A percentile compares a stretch with the other conserved stretches of the same genome.
Evolutionary conservation across 176 grass and related monocot genomes (phyloP).

Genomic region (Oryza meyeriana): DNA sequence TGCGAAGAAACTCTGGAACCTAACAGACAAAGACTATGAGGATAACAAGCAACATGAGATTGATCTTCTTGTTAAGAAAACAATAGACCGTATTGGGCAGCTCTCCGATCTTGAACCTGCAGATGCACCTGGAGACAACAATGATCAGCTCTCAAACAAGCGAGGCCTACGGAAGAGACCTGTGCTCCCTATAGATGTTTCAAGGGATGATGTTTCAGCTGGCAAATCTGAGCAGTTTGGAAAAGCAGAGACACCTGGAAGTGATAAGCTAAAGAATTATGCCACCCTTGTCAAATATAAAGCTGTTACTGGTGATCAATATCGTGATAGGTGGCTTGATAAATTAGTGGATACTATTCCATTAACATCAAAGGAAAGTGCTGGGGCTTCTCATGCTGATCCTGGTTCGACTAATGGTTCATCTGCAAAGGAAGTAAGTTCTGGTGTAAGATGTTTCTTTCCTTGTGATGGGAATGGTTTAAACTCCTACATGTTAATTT

Average conservation of each 20-base stretch:
- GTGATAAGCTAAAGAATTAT: constrained; percentile 55
- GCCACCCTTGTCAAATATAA: constrained; percentile 59
- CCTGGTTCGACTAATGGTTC: constrained; percentile 23
- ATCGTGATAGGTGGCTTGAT: constrained; percentile 88
- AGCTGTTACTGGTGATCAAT: constrained; percentile 52
- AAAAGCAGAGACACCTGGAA: constrained; percentile 85
- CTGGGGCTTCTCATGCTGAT: constrained; percentile 36
- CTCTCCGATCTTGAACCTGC: constrained; percentile 61
- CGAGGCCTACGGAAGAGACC: constrained; percentile 50
- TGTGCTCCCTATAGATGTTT: constrained; percentile 59
- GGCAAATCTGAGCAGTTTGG: constrained; percentile 46
- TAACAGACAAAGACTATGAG: constrained; percentile 94
- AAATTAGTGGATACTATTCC: constrained; percentile 75
- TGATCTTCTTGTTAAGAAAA: constrained; percentile 85
- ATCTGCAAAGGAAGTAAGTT: constrained; percentile 43
- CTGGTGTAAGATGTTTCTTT: constrained; percentile 45
- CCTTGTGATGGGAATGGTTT: constrained; percentile 6
- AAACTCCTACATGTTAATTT: constrained; percentile 14
- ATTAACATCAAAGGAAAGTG: constrained; percentile 52
- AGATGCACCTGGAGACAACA: constrained; percentile 50
- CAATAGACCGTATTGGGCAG: constrained; percentile 65
- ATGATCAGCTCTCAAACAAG: constrained; percentile 50
- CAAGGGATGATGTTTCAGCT: constrained; percentile 46
- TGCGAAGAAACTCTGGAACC: constrained; percentile 81
- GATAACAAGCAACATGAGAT: constrained; percentile 83